A percentile compares a stretch with the other conserved stretches of the same genome.
phyloP scores from a whole-genome alignment of 148 eudicot species.

The Euryodendron excelsum region DNA sequence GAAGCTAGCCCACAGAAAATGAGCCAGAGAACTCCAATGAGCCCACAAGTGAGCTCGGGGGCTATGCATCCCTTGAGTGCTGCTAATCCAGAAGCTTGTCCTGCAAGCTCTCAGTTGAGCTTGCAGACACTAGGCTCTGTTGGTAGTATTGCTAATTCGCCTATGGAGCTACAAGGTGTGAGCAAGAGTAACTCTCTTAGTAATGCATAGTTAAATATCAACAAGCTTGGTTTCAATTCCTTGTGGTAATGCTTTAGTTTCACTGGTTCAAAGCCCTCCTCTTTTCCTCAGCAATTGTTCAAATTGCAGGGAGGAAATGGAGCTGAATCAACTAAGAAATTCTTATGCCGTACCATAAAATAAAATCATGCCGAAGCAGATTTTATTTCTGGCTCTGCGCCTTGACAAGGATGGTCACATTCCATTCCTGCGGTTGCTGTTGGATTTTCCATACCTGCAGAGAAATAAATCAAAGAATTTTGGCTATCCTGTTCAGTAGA shows the following conservation, averaged over 20 bases:
- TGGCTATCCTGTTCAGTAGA: background rate
- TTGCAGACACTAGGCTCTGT: constrained; percentile 95
- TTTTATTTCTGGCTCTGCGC: background rate
- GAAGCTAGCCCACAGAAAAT: constrained; percentile 90
- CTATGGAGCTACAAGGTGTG: constrained; percentile 79
- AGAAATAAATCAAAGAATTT: background rate
- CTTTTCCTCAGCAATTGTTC: too few species aligned
- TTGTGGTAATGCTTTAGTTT: background rate
- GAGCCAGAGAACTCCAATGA: constrained; percentile 79
- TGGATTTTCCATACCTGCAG: background rate
- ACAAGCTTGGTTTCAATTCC: background rate
- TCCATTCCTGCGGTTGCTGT: background rate
- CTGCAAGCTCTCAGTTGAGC: constrained; percentile 90
- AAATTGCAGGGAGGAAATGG: too few species aligned
- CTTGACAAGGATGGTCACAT: background rate
- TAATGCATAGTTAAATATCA: constrained; percentile 33
- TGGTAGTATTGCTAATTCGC: constrained; percentile 78
- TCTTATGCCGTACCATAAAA: too few species aligned
- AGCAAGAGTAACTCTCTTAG: constrained; percentile 61
- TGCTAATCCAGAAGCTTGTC: constrained; percentile 69
- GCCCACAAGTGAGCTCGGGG: constrained; percentile 87
- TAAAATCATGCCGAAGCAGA: background rate
- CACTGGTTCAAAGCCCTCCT: too few species aligned
- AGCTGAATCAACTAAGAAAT: too few species aligned
- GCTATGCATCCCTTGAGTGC: constrained; percentile 68